phyloP scores from a whole-genome alignment of 108 stramenopile species.

The Fragilaria radians region DNA sequence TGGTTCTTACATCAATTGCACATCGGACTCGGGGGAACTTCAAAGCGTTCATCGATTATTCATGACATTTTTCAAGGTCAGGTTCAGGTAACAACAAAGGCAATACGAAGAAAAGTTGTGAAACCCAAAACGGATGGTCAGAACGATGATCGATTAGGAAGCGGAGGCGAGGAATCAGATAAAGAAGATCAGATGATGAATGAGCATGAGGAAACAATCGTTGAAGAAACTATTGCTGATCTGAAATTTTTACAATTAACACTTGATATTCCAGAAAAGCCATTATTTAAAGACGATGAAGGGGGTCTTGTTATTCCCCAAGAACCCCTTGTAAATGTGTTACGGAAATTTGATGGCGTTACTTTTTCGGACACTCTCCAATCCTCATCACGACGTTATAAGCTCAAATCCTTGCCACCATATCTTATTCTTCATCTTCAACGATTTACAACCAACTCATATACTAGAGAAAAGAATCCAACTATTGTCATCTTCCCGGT shows the following conservation, averaged over 20 bases:
- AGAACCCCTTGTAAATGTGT: constrained; percentile 86
- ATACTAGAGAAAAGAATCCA: constrained; percentile 95
- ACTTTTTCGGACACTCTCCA: constrained; percentile 69
- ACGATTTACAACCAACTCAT: constrained; percentile 90
- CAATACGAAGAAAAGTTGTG: constrained; percentile 30
- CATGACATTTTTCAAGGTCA: constrained; percentile 88
- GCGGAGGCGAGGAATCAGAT: constrained; percentile 46
- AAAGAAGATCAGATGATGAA: not conserved
- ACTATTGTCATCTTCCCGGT: constrained; percentile 98
- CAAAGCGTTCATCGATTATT: constrained; percentile 67
- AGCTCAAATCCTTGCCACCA: constrained; percentile 74
- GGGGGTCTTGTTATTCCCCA: constrained; percentile 97
- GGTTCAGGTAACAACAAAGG: constrained; percentile 77
- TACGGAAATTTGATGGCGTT: constrained; percentile 93
- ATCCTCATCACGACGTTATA: constrained; percentile 73
- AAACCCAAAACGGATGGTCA: constrained; percentile 17
- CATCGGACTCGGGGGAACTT: constrained; percentile 63
- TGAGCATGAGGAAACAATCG: constrained; percentile 18
- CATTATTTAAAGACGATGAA: constrained; percentile 93
- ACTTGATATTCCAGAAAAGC: constrained; percentile 96
- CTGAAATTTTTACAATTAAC: constrained; percentile 88
- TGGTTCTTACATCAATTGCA: constrained; percentile 96
- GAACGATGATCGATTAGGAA: constrained; percentile 51
- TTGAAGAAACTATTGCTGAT: constrained; percentile 54
- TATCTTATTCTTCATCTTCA: constrained; percentile 89